phyloP scores from a whole-genome alignment of 2,329 filamentous ascomycete genomes.

The Botrytis aclada region DNA sequence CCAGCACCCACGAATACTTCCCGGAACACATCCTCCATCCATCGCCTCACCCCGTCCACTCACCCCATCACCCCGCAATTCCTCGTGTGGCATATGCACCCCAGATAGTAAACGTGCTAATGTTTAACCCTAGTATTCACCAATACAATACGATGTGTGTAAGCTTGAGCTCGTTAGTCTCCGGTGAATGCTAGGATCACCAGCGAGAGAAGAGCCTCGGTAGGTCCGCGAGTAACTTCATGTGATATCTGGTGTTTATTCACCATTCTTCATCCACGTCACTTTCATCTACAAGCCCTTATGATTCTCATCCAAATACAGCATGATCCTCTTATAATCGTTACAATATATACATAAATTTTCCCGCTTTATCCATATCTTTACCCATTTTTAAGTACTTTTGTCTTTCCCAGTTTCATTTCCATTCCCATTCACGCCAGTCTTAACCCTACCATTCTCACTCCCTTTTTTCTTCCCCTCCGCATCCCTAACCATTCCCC shows the following conservation, averaged over 20 bases:
- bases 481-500: conserved; percentile 23
- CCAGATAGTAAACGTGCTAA: neutral
- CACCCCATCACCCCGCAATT: neutral
- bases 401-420: conserved; percentile 21
- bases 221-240: neutral
- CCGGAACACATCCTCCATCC: neutral
- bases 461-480: conserved; percentile 22
- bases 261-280: neutral
- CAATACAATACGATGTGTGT: neutral
- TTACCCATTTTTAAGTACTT: conserved; percentile 5
- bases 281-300: neutral
- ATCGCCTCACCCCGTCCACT: neutral
- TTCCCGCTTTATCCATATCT: neutral
- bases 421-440: conserved; percentile 18
- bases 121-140: neutral
- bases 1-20: neutral
- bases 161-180: neutral
- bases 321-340: neutral
- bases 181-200: neutral
- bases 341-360: neutral
- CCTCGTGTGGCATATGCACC: neutral
- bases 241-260: neutral
- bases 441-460: conserved; percentile 16
- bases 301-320: neutral
- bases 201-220: neutral